Evolutionary conservation across 495 filamentous ascomycete species (phyloP).

Genomic region (Xylaria longipes): DNA sequence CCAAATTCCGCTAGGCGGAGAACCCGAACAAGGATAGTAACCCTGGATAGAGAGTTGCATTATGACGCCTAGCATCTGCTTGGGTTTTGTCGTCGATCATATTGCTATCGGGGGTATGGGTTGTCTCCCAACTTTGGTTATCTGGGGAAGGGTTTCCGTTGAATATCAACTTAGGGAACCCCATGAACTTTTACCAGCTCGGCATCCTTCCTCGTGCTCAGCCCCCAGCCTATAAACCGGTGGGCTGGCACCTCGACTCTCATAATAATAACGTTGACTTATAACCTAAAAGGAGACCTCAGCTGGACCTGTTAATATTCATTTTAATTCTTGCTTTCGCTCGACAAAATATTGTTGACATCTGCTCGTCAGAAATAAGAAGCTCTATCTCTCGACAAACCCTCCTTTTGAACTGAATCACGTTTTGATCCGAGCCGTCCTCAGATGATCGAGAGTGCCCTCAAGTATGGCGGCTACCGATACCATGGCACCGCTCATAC

Average conservation of each 20-base stretch:
- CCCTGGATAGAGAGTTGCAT: not conserved
- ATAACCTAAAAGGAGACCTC: not conserved
- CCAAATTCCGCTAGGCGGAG: not conserved
- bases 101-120: not conserved
- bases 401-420: not conserved
- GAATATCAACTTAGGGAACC: constrained; percentile 12
- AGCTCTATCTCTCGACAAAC: not conserved
- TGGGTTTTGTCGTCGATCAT: constrained; percentile 3
- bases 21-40: not conserved
- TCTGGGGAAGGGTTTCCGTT: constrained; percentile 15
- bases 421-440: not conserved
- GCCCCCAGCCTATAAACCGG: not conserved
- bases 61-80: not conserved
- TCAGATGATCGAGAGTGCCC: not conserved
- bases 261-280: not conserved
- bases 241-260: not conserved
- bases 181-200: not conserved
- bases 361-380: not conserved
- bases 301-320: not conserved
- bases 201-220: not conserved
- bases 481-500: constrained; percentile 13
- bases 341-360: no score
- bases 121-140: not conserved
- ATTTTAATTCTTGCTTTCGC: not conserved
- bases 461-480: constrained; percentile 12